Evolutionary conservation across 495 filamentous ascomycete species (phyloP).

Genomic region (Daldinia loculata): DNA sequence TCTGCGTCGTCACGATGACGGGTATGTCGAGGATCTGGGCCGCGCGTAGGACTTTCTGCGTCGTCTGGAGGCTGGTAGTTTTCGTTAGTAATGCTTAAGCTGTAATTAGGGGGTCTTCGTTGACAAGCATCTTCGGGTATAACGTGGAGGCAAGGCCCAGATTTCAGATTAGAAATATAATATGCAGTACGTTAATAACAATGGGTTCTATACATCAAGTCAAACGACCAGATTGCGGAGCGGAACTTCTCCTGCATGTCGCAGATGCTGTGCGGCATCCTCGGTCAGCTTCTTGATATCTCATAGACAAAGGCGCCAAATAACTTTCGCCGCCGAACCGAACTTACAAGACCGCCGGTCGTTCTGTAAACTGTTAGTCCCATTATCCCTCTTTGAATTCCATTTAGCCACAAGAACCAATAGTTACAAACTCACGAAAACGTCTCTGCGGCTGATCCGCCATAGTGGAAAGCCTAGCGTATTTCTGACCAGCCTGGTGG

Average conservation of each 20-base stretch:
- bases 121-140: not conserved
- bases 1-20: conserved; percentile 86
- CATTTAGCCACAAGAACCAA: not conserved
- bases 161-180: too few species aligned
- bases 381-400: not conserved
- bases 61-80: conserved; percentile 57
- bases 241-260: conserved; percentile 97
- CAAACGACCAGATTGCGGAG: conserved; percentile 79
- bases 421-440: conserved; percentile 48
- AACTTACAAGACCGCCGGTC: conserved; percentile 74
- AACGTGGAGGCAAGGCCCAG: not conserved
- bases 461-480: conserved; percentile 41
- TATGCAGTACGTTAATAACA: too few species aligned
- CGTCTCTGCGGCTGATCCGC: conserved; percentile 45
- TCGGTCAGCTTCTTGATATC: not conserved
- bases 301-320: not conserved
- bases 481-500: conserved; percentile 12
- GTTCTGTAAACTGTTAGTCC: conserved; percentile 56
- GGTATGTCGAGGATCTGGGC: conserved; percentile 74
- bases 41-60: conserved; percentile 63
- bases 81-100: not conserved
- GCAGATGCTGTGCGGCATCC: conserved; percentile 72
- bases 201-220: conserved; percentile 67
- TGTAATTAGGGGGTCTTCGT: not conserved
- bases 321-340: not conserved